A percentile compares a stretch with the other conserved stretches of the same genome.
Evolutionary conservation across 1,284 basidiomycete genomes (phyloP).

Genomic region (Marasmius tenuissimus): DNA sequence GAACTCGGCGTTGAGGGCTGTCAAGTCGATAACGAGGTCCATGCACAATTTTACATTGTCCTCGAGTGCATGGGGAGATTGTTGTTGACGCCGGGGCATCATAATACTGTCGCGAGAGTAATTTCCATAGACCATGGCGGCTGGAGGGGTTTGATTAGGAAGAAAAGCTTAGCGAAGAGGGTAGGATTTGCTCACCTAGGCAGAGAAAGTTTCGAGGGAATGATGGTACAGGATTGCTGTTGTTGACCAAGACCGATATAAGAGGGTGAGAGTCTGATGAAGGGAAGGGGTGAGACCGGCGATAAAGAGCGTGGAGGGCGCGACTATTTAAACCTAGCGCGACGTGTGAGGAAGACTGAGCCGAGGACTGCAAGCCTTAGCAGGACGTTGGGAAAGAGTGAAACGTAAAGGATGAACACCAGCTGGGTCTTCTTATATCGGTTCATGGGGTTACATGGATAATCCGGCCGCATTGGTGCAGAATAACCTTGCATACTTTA

Average conservation of each 20-base stretch:
- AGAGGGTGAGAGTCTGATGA: too few species aligned
- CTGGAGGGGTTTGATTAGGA: not conserved
- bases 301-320: not conserved
- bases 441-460: not conserved
- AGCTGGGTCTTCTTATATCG: not conserved
- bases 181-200: not conserved
- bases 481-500: not conserved
- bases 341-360: not conserved
- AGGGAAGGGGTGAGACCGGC: not conserved
- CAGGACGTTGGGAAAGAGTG: not conserved
- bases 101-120: not conserved
- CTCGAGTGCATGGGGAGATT: not conserved
- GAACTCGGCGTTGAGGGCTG: constrained; percentile 34
- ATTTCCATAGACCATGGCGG: not conserved
- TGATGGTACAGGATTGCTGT: not conserved
- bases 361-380: not conserved
- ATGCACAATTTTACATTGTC: not conserved
- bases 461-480: not conserved
- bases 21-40: constrained; percentile 26
- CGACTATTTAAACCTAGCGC: not conserved
- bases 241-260: too few species aligned
- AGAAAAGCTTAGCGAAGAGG: not conserved
- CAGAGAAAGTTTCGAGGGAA: not conserved
- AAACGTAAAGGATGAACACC: not conserved
- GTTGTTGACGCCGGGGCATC: not conserved